Base-by-base conservation (phyloP, 345 rosid genomes). In the Eucalyptus sideroxylon region DNA sequence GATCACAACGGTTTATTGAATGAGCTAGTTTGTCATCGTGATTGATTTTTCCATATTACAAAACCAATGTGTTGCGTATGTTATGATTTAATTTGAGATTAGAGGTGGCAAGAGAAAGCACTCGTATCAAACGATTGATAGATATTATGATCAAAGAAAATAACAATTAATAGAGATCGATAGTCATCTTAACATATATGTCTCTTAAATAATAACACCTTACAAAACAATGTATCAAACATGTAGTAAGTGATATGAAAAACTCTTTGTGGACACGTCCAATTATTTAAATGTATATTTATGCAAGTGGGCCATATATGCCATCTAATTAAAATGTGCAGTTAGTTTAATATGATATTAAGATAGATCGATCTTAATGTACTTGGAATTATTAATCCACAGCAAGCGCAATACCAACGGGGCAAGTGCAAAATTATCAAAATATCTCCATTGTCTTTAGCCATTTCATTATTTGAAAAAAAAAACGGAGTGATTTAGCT, bases 221-320 rank as follows among this genome's bases (percentile, higher is more conserved):
- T 65, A 0, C 37, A 65, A 65, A 65, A 65, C 0, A n/a, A n/a
- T 65, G 72, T 31, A 65, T 65, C 16, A n/a, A 65, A 65, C 19
- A 65, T n/a, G 72, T 6, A 11, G 16, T 26, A 11, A 60, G n/a
- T 27, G 31, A 60, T 12, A 27, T 60, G 16, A 60, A 27, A 60
- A 27, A 27, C 2, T 60, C 3, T 12, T 0, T 0, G 12, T 6
- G 31, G 31, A 62, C 16, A 62, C 0, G 8, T 62, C 0, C 0
- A 0, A 5, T 27, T 62, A 62, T 27, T 62, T 27, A 62, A 62
- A 62, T 62, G 69, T 27, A 62, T 30, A 30, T 62, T 60, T 62
- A 62, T 62, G 31, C 8, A 27, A 60, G 31, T 60, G 69, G 31
- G 34, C 4, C 69, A 62, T 62, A 14, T 62, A 27, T 12, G 31